phyloP scores from a whole-genome alignment of 257 asterid species.

The Rauvolfia tetraphylla region DNA sequence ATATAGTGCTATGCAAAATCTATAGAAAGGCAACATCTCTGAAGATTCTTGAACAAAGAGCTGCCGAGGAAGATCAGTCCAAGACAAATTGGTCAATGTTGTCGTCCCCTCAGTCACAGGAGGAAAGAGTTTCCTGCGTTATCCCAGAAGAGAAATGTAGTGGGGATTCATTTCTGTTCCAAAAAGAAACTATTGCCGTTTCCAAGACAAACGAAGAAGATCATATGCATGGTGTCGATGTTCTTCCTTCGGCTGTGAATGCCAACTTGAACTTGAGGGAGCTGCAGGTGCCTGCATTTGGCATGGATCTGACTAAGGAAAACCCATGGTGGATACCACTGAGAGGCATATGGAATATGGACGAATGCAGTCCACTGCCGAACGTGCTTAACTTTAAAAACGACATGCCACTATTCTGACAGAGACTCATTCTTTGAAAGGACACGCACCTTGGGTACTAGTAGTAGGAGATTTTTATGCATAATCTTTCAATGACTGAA shows the following conservation, averaged over 20 bases:
- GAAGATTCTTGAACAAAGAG: constrained; percentile 62
- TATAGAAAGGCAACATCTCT: constrained; percentile 68
- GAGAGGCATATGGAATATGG: constrained; percentile 15
- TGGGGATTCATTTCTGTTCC: not conserved
- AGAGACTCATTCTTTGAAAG: no score
- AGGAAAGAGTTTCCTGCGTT: not conserved
- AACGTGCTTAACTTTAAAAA: constrained; percentile 6
- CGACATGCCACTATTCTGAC: not conserved
- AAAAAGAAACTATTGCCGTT: not conserved
- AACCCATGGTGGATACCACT: constrained; percentile 8
- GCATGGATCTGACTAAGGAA: not conserved
- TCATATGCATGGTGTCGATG: not conserved
- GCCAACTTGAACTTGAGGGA: not conserved
- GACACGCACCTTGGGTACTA: not conserved
- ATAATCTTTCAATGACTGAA: not conserved
- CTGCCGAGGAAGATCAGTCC: constrained; percentile 43
- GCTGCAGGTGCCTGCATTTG: not conserved
- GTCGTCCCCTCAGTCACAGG: not conserved
- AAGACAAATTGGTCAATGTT: not conserved
- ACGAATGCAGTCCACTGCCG: constrained; percentile 9
- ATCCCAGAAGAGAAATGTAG: not conserved
- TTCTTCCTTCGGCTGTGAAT: not conserved
- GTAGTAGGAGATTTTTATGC: not conserved
- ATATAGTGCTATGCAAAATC: constrained; percentile 56
- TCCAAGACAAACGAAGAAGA: constrained; percentile 8